Evolutionary conservation across 352 stramenopile genomes (phyloP).

Genomic region (Globisporangium spinosum): DNA sequence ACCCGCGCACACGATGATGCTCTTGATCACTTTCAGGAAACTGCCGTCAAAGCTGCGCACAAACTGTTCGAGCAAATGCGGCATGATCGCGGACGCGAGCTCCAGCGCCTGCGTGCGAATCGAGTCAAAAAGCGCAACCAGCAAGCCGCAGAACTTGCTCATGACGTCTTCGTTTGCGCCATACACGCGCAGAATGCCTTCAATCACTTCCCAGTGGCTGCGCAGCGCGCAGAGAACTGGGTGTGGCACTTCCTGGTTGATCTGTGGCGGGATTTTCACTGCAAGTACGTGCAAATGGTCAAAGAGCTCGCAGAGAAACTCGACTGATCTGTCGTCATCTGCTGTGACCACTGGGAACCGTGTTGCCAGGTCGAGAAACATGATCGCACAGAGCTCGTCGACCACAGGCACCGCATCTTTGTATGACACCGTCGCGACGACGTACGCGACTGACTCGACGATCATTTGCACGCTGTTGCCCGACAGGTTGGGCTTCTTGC

Average conservation of each 20-base stretch:
- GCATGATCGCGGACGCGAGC: conserved; percentile 59
- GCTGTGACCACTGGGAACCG: conserved; percentile 41
- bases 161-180: conserved; percentile 51
- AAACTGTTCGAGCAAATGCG: conserved; percentile 60
- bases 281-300: conserved; percentile 58
- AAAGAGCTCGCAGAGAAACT: conserved; percentile 59
- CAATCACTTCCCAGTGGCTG: conserved; percentile 52
- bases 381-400: conserved; percentile 55
- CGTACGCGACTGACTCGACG: conserved; percentile 65
- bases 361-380: conserved; percentile 59
- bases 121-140: conserved; percentile 57
- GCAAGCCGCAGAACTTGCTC: conserved; percentile 49
- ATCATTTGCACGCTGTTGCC: conserved; percentile 53
- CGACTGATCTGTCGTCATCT: conserved; percentile 43
- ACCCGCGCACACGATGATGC: conserved; percentile 55
- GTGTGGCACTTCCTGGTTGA: conserved; percentile 59
- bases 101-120: conserved; percentile 61
- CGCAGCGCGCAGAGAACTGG: conserved; percentile 54
- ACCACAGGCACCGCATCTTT: conserved; percentile 56
- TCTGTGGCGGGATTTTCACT: conserved; percentile 49
- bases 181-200: conserved; percentile 49
- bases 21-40: conserved; percentile 68
- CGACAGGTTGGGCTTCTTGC: conserved; percentile 25
- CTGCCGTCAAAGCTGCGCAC: conserved; percentile 49
- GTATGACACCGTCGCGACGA: conserved; percentile 64